Conservation (phyloP, 2,329 filamentous ascomycete genomes). For the Byssothecium circinans region DNA sequence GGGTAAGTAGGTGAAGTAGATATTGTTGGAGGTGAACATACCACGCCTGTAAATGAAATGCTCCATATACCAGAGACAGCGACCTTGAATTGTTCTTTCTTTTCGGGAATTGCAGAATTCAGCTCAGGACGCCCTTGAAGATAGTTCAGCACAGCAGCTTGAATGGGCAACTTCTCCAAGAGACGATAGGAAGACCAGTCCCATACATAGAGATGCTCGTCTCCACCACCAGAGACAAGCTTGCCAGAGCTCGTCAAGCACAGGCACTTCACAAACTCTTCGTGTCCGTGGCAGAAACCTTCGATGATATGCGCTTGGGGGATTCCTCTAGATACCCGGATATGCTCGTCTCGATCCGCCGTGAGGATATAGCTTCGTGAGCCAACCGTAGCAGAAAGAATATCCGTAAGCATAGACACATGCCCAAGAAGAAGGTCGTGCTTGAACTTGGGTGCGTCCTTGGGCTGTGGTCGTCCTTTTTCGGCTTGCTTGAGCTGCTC, state of each 20-base stretch:
- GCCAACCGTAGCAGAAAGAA: conserved; percentile 57
- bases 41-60: conserved; percentile 20
- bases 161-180: conserved; percentile 55
- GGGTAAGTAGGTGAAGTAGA: background rate
- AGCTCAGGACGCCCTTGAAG: conserved; percentile 21
- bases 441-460: conserved; percentile 63
- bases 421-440: conserved; percentile 83
- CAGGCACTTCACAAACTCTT: conserved; percentile 78
- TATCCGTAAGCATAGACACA: conserved; percentile 88
- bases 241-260: conserved; percentile 65
- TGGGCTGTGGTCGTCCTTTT: conserved; percentile 48
- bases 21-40: conserved; percentile 47
- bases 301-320: conserved; percentile 89
- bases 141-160: conserved; percentile 25
- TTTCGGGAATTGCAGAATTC: conserved; percentile 5
- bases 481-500: conserved; percentile 56
- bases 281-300: conserved; percentile 84
- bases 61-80: conserved; percentile 58
- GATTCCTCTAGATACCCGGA: conserved; percentile 78
- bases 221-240: conserved; percentile 85
- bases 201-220: conserved; percentile 78
- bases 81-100: conserved; percentile 36
- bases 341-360: conserved; percentile 76
- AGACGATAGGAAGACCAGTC: conserved; percentile 68
- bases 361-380: conserved; percentile 65